A percentile compares a stretch with the other conserved stretches of the same genome.
These are phyloP conservation scores for Pseudogymnoascus sp. DNA, from an alignment of 2,329 filamentous ascomycete species.

Conservation along the genomic window DNA sequence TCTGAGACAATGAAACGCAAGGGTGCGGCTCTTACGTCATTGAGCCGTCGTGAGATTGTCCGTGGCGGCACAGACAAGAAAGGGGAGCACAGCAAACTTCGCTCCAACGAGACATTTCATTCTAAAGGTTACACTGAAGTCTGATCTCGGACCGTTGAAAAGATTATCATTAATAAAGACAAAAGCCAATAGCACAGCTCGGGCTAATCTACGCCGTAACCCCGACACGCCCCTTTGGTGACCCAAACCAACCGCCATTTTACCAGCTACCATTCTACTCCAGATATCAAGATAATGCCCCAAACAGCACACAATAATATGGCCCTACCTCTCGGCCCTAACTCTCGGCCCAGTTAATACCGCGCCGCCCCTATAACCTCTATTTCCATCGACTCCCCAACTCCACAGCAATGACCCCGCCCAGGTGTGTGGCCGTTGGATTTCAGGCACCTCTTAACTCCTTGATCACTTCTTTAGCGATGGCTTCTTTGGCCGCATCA, in stretches of 20 bases:
- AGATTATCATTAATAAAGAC: background rate
- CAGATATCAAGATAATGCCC: background rate
- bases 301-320: background rate
- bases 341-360: background rate
- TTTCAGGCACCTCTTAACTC: background rate
- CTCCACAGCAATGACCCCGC: background rate
- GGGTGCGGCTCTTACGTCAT: background rate
- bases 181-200: background rate
- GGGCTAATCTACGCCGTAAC: slow-evolving; percentile 2
- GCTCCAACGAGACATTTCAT: background rate
- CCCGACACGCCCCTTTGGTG: slow-evolving; percentile 3
- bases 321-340: background rate
- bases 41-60: background rate
- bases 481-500: background rate
- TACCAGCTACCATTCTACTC: background rate
- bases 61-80: background rate
- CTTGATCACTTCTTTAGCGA: slow-evolving; percentile 1
- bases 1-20: slow-evolving; percentile 7
- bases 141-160: background rate
- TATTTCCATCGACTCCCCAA: background rate
- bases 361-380: background rate
- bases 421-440: background rate
- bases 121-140: background rate
- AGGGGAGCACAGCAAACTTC: background rate
- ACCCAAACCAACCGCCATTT: background rate